Percentiles rank a stretch among this genome's conserved stretches.
Evolutionary conservation across 495 filamentous ascomycete species (phyloP).

Genomic region (Neurospora sp.): DNA sequence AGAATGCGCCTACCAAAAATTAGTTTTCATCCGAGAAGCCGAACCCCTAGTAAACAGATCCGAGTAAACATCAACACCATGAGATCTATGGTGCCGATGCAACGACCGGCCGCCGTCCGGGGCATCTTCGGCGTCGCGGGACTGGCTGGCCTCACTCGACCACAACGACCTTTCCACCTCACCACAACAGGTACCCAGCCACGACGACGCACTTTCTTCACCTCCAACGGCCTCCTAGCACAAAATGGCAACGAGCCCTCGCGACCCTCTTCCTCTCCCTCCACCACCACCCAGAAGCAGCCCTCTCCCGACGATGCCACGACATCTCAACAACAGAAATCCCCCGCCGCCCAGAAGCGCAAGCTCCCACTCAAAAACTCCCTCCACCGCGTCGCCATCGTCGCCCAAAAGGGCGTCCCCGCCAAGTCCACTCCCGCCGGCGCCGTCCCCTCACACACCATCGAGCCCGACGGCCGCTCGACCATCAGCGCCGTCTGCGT

Average conservation of each 20-base stretch:
- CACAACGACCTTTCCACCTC: conserved; percentile 1
- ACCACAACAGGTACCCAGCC: conserved; percentile 18
- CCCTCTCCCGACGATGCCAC: background rate
- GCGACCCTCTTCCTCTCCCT: background rate
- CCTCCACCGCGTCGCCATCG: conserved; percentile 31
- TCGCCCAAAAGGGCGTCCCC: conserved; percentile 28
- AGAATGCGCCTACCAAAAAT: background rate
- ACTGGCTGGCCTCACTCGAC: conserved; percentile 7
- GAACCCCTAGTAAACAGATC: background rate
- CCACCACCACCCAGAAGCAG: conserved; percentile 4
- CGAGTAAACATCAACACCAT: conserved; percentile 7
- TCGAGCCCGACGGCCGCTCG: conserved; percentile 28
- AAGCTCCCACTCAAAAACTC: conserved; percentile 37
- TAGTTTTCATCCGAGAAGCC: background rate
- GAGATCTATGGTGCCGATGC: conserved; percentile 14
- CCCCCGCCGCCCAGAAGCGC: conserved; percentile 22
- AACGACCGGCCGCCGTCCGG: conserved; percentile 9
- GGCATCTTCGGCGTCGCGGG: conserved; percentile 1
- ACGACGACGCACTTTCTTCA: conserved; percentile 30
- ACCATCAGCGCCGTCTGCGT: conserved; percentile 74
- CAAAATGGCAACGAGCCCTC: conserved; percentile 14
- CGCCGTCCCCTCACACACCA: background rate
- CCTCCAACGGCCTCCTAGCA: conserved; percentile 28
- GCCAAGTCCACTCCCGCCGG: conserved; percentile 3
- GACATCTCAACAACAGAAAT: conserved; percentile 1